These are phyloP conservation scores for Suillus subluteus DNA, from an alignment of 768 basidiomycete genomes.

Conservation along the genomic window DNA sequence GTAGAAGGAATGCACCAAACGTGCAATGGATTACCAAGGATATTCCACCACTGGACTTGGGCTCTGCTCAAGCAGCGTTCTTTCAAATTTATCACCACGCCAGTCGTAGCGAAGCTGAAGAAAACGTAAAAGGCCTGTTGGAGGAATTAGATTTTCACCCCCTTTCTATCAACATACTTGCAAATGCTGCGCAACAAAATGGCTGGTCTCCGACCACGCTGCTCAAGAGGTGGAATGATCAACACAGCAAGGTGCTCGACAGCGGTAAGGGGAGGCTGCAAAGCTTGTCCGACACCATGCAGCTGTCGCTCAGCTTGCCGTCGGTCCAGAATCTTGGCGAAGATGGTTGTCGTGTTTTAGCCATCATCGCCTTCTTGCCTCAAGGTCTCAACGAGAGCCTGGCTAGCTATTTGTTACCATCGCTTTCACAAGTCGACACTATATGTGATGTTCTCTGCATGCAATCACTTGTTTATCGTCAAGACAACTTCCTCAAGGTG, in stretches of 20 bases:
- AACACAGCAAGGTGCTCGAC: neutral
- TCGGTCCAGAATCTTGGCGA: neutral
- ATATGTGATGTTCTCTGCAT: slow-evolving; percentile 1
- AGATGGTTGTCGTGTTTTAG: neutral
- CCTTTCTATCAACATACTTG: neutral
- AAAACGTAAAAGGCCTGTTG: neutral
- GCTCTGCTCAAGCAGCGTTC: neutral
- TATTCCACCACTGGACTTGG: neutral
- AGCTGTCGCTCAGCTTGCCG: slow-evolving; percentile 6
- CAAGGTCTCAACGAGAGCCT: slow-evolving; percentile 3
- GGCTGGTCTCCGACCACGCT: neutral
- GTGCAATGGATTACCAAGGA: neutral
- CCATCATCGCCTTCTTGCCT: slow-evolving; percentile 4
- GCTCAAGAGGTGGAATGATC: neutral
- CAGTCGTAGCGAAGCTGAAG: neutral
- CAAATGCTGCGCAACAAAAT: slow-evolving; percentile 7
- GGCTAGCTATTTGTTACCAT: neutral
- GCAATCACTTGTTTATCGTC: slow-evolving; percentile 3
- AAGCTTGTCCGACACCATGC: neutral
- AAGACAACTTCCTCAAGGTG: neutral
- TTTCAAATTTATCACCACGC: neutral
- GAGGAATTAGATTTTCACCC: neutral
- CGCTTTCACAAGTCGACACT: neutral
- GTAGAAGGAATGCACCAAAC: neutral
- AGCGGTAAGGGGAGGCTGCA: neutral